Evolutionary conservation across 139 green algal genomes (phyloP), one percentile per base, ranked within the genome.

Genomic region (Chlorella sp.): DNA sequence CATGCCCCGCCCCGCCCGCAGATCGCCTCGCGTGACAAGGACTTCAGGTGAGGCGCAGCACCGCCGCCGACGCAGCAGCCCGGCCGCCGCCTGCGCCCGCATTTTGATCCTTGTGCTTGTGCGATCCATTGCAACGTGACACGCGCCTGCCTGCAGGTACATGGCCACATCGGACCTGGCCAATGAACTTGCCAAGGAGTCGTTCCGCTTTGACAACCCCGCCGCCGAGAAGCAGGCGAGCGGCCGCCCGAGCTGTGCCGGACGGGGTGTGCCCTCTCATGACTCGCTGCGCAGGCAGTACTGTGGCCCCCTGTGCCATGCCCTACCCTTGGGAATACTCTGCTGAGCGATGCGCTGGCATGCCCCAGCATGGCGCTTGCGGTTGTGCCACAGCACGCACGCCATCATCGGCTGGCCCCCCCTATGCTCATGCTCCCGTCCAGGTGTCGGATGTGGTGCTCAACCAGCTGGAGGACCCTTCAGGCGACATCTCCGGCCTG

Each of bases 101-200:
- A 14, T 65, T 13, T 79, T 4, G 1, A n/a, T 34, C 36, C 14
- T 8, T 72, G 38, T 4, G 58, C 38, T 43, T 30, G 56, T 60
- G 14, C 46, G 9, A 16, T 16, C 51, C 51, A 11, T 26, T 26
- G 51, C 51, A 20, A 60, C 22, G 13, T 24, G 13, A 60, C 51
- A 60, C 24, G 51, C 51, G 14, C n/a, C 41, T 58, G 11, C 2
- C 32, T 48, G 65, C 75, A 88, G 96, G 30, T 99, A 98, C 85
- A 99, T 99, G 96, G 96, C 95, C 51, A 97, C 95, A 2, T 96
- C 90, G 16, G 96, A 99, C 87, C 88, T 99, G 62, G 89, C 96
- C 24, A 91, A 89, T 54, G 96, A 98, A 87, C 93, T 99, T 6
- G 76, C 92, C 30, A 95, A 94, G 69, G 92, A 95, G 32, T 86